These are phyloP conservation scores for Diaporthe aspalathi DNA, from an alignment of 2,329 filamentous ascomycete species.

Conservation along the genomic window DNA sequence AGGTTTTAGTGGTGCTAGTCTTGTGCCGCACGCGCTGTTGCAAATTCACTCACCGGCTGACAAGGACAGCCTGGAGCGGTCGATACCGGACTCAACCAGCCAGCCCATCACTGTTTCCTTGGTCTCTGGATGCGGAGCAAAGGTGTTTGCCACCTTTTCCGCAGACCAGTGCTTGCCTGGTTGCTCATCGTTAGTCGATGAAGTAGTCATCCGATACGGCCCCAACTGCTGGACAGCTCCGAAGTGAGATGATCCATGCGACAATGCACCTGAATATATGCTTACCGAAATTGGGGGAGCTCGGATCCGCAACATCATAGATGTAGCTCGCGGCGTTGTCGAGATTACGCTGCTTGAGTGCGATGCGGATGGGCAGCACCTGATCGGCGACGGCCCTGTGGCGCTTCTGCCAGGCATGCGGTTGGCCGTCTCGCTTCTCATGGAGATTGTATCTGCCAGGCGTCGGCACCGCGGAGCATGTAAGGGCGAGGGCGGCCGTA, in stretches of 20 bases:
- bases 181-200: conserved; percentile 50
- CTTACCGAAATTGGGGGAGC: conserved; percentile 36
- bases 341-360: conserved; percentile 34
- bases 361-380: conserved; percentile 35
- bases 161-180: conserved; percentile 50
- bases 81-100: conserved; percentile 49
- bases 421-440: conserved; percentile 34
- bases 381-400: conserved; percentile 30
- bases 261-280: rapidly evolving
- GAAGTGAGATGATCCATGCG: background rate
- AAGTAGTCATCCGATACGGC: conserved; percentile 37
- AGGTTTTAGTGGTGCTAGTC: conserved; percentile 3
- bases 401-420: conserved; percentile 35
- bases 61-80: conserved; percentile 36
- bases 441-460: conserved; percentile 31
- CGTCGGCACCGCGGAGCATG: conserved; percentile 28
- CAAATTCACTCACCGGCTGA: conserved; percentile 39
- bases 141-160: conserved; percentile 52
- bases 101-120: conserved; percentile 49
- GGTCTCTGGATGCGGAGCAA: conserved; percentile 49
- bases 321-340: conserved; percentile 34
- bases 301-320: conserved; percentile 34
- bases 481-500: conserved; percentile 18
- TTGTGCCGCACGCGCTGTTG: background rate
- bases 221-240: background rate